Evolutionary conservation across 106 monocot species (phyloP).

Genomic region (Acorus gramineus): DNA sequence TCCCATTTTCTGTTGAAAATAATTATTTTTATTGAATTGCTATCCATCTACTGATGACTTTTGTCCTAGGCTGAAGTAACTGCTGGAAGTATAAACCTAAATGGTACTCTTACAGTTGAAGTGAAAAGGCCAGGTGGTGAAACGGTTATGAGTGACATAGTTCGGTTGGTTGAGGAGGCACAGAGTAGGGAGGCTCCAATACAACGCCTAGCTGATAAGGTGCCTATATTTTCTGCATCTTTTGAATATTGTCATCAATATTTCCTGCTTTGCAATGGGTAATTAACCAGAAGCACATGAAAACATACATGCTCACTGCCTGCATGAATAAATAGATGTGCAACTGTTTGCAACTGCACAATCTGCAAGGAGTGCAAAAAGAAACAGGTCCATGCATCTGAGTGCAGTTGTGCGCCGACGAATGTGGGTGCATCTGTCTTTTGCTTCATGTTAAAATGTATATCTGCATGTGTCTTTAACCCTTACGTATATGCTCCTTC

Average conservation of each 20-base stretch:
- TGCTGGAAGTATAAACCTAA: conserved; percentile 94
- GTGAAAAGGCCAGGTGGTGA: conserved; percentile 94
- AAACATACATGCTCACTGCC: too few relatives aligned
- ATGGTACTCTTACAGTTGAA: conserved; percentile 90
- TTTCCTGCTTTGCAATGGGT: too few relatives aligned
- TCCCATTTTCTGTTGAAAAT: not conserved
- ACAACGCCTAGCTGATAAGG: conserved; percentile 95
- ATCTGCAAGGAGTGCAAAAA: too few relatives aligned
- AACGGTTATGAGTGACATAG: conserved; percentile 92
- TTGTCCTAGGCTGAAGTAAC: conserved; percentile 66
- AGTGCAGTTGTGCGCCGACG: too few relatives aligned
- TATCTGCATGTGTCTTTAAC: too few relatives aligned
- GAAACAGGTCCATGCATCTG: too few relatives aligned
- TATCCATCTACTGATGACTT: conserved; percentile 2
- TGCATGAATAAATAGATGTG: too few relatives aligned
- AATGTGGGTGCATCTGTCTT: too few relatives aligned
- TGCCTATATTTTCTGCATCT: conserved; percentile 1
- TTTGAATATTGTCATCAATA: not conserved
- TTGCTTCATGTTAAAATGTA: too few relatives aligned
- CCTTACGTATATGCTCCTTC: too few relatives aligned
- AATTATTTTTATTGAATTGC: not conserved
- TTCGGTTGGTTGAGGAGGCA: conserved; percentile 97
- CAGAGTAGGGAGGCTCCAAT: conserved; percentile 93
- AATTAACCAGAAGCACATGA: too few relatives aligned
- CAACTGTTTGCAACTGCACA: too few relatives aligned